Base-by-base conservation (phyloP, 805 yeast species). In the Ascoidea rubescens region DNA sequence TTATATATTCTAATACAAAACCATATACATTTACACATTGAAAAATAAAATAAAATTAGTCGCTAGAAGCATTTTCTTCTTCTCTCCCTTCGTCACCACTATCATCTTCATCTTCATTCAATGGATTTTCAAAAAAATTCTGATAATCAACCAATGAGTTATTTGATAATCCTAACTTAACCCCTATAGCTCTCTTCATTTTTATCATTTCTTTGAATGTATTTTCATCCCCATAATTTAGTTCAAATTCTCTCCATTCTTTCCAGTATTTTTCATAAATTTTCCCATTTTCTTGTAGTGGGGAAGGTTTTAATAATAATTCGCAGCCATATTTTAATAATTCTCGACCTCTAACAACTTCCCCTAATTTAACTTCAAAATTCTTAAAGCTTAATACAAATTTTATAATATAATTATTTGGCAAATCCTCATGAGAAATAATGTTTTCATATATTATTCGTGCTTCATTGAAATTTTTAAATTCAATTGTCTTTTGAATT, bases 131-230 rank as follows among this genome's bases (percentile, higher is more conserved):
- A 21, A 21, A 21, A 21, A 21, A 21, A 3, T 21, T 21, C 3
- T 21, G 28, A 21, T 21, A 21, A 21, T 21, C 28, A 21, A 21
- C 3, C 28, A 21, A 21, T 21, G 43, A 14, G 14, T 37, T 37
- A 10, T 10, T 37, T 10, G 43, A 37, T 37, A 37, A 37, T 37
- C 43, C 43, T 37, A 37, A 37, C 4, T 37, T 37, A 10, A 37
- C 14, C 8, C 14, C 16, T 21, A 71, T 64, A 14, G 66, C 60
- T 56, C 87, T 71, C 61, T 80, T 84, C 55, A 70, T 68, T 48
- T 82, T 67, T 30, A 87, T 63, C 90, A 89, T 82, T 21, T 80
- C 83, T 58, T 84, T 87, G 63, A 77, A 88, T 0, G 84, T 77
- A 3, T 71, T 73, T 59, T 85, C 93, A 54, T 75, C 68, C 4